Evolutionary conservation across 805 yeast genomes (phyloP).

Genomic region (Metschnikowia baotianmanensis): DNA sequence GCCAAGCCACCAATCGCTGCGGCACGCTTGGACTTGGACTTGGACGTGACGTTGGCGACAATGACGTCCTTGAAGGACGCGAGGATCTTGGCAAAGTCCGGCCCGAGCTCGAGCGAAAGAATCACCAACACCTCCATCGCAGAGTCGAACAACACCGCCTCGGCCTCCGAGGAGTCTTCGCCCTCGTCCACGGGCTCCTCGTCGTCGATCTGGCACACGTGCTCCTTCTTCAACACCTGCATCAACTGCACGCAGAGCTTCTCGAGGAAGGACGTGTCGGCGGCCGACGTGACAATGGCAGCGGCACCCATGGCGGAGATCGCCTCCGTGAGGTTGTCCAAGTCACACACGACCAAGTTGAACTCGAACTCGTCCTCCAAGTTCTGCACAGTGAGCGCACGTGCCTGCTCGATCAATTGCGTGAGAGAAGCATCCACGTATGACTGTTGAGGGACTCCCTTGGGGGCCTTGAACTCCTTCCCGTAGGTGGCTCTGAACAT

Average conservation of each 20-base stretch:
- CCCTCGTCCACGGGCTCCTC: slow-evolving; percentile 64
- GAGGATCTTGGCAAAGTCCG: slow-evolving; percentile 74
- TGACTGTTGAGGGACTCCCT: slow-evolving; percentile 60
- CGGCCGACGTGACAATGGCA: slow-evolving; percentile 60
- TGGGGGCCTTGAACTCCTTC: slow-evolving; percentile 50
- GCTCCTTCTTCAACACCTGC: slow-evolving; percentile 75
- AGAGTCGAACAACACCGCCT: slow-evolving; percentile 74
- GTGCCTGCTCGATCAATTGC: slow-evolving; percentile 60
- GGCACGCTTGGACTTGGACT: slow-evolving; percentile 71
- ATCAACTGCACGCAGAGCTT: slow-evolving; percentile 67
- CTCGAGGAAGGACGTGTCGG: slow-evolving; percentile 55
- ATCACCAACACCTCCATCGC: slow-evolving; percentile 83
- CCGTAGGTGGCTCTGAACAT: slow-evolving; percentile 56
- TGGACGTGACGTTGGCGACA: slow-evolving; percentile 53
- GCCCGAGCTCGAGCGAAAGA: slow-evolving; percentile 72
- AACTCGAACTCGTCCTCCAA: slow-evolving; percentile 82
- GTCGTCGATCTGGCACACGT: slow-evolving; percentile 72
- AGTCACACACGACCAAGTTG: slow-evolving; percentile 72
- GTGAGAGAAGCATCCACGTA: slow-evolving; percentile 58
- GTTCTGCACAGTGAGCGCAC: slow-evolving; percentile 60
- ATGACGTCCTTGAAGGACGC: slow-evolving; percentile 67
- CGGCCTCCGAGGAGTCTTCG: slow-evolving; percentile 45
- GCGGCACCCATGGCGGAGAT: slow-evolving; percentile 70
- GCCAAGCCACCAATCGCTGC: slow-evolving; percentile 88
- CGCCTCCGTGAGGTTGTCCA: slow-evolving; percentile 71